These are phyloP conservation scores for Holtermanniella nyarrowii DNA, from an alignment of 768 basidiomycete species.

Conservation along the genomic window DNA sequence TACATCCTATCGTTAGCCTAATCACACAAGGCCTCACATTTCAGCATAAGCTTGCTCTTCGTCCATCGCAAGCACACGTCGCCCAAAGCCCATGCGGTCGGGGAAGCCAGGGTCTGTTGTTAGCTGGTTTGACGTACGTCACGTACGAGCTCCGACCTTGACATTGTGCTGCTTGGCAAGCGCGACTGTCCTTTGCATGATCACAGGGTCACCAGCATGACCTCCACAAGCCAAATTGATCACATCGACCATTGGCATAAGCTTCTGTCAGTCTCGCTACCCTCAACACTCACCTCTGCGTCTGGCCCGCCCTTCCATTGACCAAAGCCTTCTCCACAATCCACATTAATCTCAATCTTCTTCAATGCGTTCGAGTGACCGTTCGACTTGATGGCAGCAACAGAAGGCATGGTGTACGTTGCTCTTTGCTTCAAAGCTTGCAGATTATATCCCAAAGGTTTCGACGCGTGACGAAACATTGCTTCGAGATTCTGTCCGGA, in stretches of 20 bases:
- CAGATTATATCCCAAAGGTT: too few relatives aligned
- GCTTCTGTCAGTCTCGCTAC: conserved; percentile 3
- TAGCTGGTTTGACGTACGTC: background rate
- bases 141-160: conserved; percentile 51
- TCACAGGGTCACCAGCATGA: conserved; percentile 55
- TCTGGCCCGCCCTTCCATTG: conserved; percentile 21
- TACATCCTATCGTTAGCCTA: conserved; percentile 48
- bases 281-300: background rate
- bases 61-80: conserved; percentile 55
- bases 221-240: conserved; percentile 62
- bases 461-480: too few relatives aligned
- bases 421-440: too few relatives aligned
- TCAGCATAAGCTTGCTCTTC: conserved; percentile 37
- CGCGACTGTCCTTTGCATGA: conserved; percentile 56
- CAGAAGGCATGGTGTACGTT: background rate
- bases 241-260: conserved; percentile 45
- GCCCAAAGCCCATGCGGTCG: conserved; percentile 57
- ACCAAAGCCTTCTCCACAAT: conserved; percentile 23
- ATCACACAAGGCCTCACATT: conserved; percentile 38
- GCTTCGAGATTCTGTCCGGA: too few relatives aligned
- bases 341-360: conserved; percentile 25
- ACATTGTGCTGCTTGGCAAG: conserved; percentile 53
- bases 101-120: conserved; percentile 50
- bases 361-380: background rate
- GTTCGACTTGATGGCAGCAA: background rate